Base-by-base conservation (phyloP, 306 rosid species). In the Prunus salicina region DNA sequence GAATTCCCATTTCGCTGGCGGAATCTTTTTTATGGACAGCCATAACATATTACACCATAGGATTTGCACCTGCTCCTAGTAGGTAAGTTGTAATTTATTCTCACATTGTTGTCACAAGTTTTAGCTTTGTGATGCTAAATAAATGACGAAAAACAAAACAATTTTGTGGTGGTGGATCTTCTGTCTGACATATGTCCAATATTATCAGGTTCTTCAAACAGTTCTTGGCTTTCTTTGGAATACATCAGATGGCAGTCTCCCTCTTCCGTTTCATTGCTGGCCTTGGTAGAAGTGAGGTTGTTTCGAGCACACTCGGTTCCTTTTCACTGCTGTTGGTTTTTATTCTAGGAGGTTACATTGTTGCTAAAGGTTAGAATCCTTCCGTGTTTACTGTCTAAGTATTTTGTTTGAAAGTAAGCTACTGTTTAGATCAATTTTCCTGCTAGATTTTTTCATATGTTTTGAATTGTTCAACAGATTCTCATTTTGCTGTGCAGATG, bases 231-330 rank as follows among this genome's bases (percentile, higher is more conserved):
- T 74, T 84, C 27, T 80, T 91, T 74, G 71, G 88, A 28, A 66
- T 87, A 62, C 88, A 86, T 80, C 91, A 87, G 83, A 91, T 88
- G 96, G 93, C 93, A 19, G 81, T 83, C 68, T 84, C 85, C 28
- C 60, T 88, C 67, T 91, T 88, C 57, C 88, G 89, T 75, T 19
- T 81, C 13, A 84, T 87, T 73, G 82, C 93, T 9, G 93, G 86
- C 43, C 74, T 84, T 14, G 87, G 88, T 57, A 85, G 96, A 80
- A 69, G 89, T 50, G 84, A 78, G 86, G 83, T 87, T 20, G 65
- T 91, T 77, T 85, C 93, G 2, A 79, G 82, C 76, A 88, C 91
- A 4, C 82, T 88, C 56, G 93, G 93, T 79, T 64, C 96, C 2
- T 84, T 88, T 68, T 28, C 74, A 58, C 83, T 88, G 38, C 85